Evolutionary conservation across 169 alveolate species (phyloP).

Genomic region (Besnoitia besnoiti): DNA sequence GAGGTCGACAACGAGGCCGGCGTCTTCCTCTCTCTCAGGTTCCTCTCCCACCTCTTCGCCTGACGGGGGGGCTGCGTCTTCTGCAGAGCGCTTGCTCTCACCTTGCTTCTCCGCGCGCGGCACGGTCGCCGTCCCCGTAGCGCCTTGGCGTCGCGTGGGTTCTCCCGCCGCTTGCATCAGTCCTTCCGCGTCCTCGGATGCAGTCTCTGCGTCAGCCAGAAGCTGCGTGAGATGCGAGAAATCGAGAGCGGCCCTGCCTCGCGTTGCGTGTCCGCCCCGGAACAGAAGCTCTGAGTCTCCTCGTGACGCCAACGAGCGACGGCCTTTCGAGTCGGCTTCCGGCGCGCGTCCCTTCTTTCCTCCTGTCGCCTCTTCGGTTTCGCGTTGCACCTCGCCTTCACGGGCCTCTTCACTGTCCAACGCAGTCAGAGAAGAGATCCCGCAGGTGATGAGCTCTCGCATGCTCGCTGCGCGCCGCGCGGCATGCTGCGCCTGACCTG

Average conservation of each 20-base stretch:
- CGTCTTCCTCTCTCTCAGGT: background rate
- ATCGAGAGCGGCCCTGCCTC: background rate
- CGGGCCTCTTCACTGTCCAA: background rate
- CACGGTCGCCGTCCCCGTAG: no score
- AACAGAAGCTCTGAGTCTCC: background rate
- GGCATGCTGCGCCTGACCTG: background rate
- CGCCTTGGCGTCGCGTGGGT: no score
- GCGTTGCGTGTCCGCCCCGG: background rate
- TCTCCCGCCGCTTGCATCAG: no score
- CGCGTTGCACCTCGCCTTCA: background rate
- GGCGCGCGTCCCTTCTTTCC: background rate
- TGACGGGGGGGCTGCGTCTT: no score
- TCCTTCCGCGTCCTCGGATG: no score
- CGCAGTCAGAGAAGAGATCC: background rate
- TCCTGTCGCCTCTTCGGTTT: background rate
- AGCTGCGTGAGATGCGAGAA: background rate
- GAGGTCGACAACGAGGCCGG: background rate
- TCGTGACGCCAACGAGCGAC: background rate
- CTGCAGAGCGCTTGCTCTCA: no score
- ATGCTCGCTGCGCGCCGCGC: background rate
- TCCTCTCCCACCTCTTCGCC: no score
- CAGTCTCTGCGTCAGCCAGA: background rate
- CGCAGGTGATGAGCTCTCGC: background rate
- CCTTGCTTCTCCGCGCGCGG: no score
- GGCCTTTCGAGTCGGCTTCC: background rate